Evolutionary conservation across 345 rosid species (phyloP), one percentile per base, ranked within the genome.

Genomic region (Erodium maritimum): DNA sequence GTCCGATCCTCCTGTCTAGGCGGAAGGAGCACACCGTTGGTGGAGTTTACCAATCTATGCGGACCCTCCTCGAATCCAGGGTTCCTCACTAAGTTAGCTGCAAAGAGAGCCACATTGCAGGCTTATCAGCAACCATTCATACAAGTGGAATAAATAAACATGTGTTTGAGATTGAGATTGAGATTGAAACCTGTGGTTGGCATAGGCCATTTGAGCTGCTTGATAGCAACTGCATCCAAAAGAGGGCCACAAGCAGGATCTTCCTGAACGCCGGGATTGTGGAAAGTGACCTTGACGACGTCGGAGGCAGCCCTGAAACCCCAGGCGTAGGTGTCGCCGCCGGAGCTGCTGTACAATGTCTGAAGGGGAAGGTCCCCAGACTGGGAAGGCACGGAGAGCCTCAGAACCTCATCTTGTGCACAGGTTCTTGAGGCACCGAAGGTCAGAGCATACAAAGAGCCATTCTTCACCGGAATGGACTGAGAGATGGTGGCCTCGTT

Each of bases 171-270:
- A n/a, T n/a, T n/a, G n/a, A n/a, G n/a, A n/a, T n/a, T n/a, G n/a
- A n/a, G n/a, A n/a, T n/a, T n/a, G n/a, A n/a, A n/a, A 84, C 95
- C 85, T 85, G 69, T 71, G 3, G 88, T 79, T 66, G 80, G 82
- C 60, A 0, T 23, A 5, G 93, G 91, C 48, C 74, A 88, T 64
- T 59, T 61, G 61, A 93, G 85, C 75, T 85, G 86, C 77, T 93
- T 93, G 57, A 93, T 78, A 59, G 97, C 97, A 37, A 93, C 97
- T n/a, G 96, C 96, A 59, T 93, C 99, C 59, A 93, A 66, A 69
- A 93, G 83, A 0, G 99, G 99, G 61, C 99, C 99, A 66, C 99
- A 93, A 62, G 96, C 79, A 62, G 99, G 97, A 67, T 93, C 96
- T 64, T 93, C 99, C 73, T 93, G 99, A 66, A 80, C 73, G 0